phyloP scores from a whole-genome alignment of 805 yeast genomes.

The Scheffersomyces coipomensis region DNA sequence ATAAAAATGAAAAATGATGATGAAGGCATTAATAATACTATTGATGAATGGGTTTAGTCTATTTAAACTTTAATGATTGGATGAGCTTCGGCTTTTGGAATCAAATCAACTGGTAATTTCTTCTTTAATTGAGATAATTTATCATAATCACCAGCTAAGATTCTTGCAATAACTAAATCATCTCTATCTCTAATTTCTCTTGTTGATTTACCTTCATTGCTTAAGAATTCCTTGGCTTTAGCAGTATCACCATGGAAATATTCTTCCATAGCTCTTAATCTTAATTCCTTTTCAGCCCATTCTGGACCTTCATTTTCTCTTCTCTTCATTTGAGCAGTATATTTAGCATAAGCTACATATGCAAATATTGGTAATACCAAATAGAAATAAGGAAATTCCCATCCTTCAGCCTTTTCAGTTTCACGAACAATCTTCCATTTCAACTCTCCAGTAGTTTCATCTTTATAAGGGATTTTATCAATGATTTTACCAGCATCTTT shows the following conservation, averaged over 20 bases:
- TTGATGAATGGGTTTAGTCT: too few species aligned
- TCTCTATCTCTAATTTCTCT: slow-evolving; percentile 68
- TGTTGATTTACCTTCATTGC: slow-evolving; percentile 49
- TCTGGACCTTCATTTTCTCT: slow-evolving; percentile 49
- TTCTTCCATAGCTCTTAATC: slow-evolving; percentile 70
- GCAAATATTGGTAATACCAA: slow-evolving; percentile 70
- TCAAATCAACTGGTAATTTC: slow-evolving; percentile 40
- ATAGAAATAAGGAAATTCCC: slow-evolving; percentile 76
- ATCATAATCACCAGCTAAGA: slow-evolving; percentile 83
- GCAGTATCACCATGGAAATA: slow-evolving; percentile 52
- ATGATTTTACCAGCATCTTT: slow-evolving; percentile 60
- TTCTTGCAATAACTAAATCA: slow-evolving; percentile 75
- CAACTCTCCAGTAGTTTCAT: slow-evolving; percentile 72
- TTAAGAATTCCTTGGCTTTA: slow-evolving; percentile 53
- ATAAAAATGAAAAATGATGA: neutral
- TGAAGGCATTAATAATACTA: too few species aligned
- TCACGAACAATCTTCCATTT: slow-evolving; percentile 78
- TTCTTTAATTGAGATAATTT: slow-evolving; percentile 57
- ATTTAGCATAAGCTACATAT: slow-evolving; percentile 50
- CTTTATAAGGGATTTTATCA: slow-evolving; percentile 83
- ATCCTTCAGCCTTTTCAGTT: slow-evolving; percentile 72
- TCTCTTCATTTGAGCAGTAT: slow-evolving; percentile 41
- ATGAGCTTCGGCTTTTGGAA: slow-evolving; percentile 33
- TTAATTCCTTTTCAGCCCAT: slow-evolving; percentile 84
- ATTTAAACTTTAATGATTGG: slow-evolving; percentile 32